Conservation (phyloP, 148 eudicot genomes). For the Heliamphora exappendiculata region DNA sequence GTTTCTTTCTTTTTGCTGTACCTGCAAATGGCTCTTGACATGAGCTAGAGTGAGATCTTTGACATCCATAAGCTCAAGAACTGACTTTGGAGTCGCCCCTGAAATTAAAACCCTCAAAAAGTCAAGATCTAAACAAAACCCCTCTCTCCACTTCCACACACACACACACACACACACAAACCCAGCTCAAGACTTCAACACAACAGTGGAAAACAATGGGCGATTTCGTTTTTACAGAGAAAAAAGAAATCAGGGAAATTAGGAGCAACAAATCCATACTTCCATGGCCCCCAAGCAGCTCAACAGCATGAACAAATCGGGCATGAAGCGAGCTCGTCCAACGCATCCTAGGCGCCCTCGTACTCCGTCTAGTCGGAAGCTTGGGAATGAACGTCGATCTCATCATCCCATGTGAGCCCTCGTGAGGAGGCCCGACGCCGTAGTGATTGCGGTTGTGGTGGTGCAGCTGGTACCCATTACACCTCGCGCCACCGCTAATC, state of each 20-base stretch:
- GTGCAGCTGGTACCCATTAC: constrained; percentile 10
- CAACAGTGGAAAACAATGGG: neutral
- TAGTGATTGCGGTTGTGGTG: constrained; percentile 16
- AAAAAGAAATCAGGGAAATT: neutral
- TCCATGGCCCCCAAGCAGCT: constrained; percentile 63
- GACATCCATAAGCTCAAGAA: constrained; percentile 58
- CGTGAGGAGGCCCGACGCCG: constrained; percentile 20
- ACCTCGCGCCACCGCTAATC: constrained; percentile 12
- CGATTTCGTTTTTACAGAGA: neutral
- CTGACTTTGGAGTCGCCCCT: constrained; percentile 66
- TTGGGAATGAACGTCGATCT: constrained; percentile 44
- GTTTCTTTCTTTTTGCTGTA: constrained; percentile 11
- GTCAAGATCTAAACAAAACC: neutral
- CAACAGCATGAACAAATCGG: constrained; percentile 50
- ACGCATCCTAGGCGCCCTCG: constrained; percentile 56
- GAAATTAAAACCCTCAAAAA: constrained; percentile 1
- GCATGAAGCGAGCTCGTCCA: constrained; percentile 54
- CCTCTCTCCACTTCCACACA: too few relatives aligned
- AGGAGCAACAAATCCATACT: constrained; percentile 18
- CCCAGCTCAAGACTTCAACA: neutral
- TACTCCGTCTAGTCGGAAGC: constrained; percentile 38
- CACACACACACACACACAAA: neutral
- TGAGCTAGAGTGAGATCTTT: constrained; percentile 59
- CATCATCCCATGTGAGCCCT: constrained; percentile 24
- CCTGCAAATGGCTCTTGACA: constrained; percentile 66